A percentile compares a stretch with the other conserved stretches of the same genome.
phyloP scores from a whole-genome alignment of 2,329 filamentous ascomycete genomes.

The Scopulariopsis brevicaulis region DNA sequence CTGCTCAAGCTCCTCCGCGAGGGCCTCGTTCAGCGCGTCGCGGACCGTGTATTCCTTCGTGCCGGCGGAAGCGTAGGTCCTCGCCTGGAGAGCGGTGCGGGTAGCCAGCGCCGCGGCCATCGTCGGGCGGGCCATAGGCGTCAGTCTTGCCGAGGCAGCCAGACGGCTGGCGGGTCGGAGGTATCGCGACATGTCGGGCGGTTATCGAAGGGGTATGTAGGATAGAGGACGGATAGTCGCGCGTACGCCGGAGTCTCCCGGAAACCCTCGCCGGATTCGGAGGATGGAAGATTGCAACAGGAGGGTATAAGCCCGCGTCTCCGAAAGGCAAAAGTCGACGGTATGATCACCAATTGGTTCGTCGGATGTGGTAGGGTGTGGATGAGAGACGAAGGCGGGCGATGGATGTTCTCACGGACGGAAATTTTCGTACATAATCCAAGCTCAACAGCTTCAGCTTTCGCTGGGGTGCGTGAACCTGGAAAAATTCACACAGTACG shows the following conservation, averaged over 20 bases:
- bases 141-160: conserved; percentile 28
- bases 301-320: neutral
- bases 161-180: conserved; percentile 38
- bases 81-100: conserved; percentile 25
- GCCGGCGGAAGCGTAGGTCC: conserved; percentile 48
- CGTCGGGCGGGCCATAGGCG: conserved; percentile 21
- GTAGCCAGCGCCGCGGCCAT: conserved; percentile 23
- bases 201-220: neutral
- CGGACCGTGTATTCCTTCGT: conserved; percentile 92
- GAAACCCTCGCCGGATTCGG: neutral
- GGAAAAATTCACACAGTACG: neutral
- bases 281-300: neutral
- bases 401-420: neutral
- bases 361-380: neutral
- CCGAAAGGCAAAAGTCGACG: neutral
- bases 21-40: conserved; percentile 94
- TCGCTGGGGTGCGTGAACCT: neutral
- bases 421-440: neutral
- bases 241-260: neutral
- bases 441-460: conserved; percentile 1
- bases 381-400: neutral
- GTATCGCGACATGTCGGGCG: conserved; percentile 31
- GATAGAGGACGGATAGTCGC: neutral
- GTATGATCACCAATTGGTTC: neutral
- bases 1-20: conserved; percentile 90